phyloP scores from a whole-genome alignment of 305 asterid species.

The Fraxinus velutina region DNA sequence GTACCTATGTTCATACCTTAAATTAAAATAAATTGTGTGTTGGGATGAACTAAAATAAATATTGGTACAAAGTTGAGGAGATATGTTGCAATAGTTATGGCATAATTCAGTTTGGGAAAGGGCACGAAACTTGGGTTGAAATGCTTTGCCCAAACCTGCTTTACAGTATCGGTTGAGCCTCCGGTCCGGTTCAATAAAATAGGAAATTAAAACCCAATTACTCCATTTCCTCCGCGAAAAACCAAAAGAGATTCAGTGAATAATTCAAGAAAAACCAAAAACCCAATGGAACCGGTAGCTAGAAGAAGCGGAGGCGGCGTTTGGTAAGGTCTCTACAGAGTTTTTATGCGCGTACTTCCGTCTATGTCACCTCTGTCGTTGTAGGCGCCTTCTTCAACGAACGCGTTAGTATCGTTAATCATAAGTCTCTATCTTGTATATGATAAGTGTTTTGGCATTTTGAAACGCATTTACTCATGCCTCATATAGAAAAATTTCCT shows the following conservation, averaged over 20 bases:
- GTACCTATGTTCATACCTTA: background rate
- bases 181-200: slow-evolving; percentile 16
- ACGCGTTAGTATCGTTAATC: slow-evolving; percentile 50
- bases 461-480: background rate
- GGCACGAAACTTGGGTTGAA: background rate
- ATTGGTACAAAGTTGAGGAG: background rate
- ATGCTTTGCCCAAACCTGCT: background rate
- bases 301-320: slow-evolving; percentile 64
- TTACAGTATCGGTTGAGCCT: background rate
- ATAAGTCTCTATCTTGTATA: background rate
- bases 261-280: background rate
- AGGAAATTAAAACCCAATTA: background rate
- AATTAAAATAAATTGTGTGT: background rate
- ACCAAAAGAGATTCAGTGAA: slow-evolving; percentile 1
- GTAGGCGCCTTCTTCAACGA: slow-evolving; percentile 91
- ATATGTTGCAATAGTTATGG: background rate
- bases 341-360: slow-evolving; percentile 79
- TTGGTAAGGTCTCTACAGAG: slow-evolving; percentile 71
- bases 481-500: background rate
- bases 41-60: background rate
- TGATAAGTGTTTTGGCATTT: slow-evolving; percentile 9
- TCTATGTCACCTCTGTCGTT: slow-evolving; percentile 87
- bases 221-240: slow-evolving; percentile 27
- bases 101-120: background rate
- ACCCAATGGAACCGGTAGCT: slow-evolving; percentile 48